phyloP scores from a whole-genome alignment of 805 yeast genomes.

The Ogataea corticis region DNA sequence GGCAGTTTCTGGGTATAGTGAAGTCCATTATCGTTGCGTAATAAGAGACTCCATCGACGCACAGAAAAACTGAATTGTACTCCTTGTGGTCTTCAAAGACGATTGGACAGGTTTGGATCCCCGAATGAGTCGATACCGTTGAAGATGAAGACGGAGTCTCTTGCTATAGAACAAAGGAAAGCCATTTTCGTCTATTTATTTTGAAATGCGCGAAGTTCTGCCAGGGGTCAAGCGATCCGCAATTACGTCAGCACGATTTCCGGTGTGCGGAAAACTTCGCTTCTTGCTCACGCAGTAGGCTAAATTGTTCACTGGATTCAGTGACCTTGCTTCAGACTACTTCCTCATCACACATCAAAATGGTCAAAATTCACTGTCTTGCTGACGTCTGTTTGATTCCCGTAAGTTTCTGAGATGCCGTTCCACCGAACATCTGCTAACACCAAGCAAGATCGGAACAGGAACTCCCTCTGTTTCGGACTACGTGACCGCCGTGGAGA shows the following conservation, averaged over 20 bases:
- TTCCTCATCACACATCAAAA: conserved; percentile 3
- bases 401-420: conserved; percentile 38
- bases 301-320: too few species aligned
- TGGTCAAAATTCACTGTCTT: conserved; percentile 59
- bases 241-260: too few species aligned
- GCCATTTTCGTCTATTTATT: background rate
- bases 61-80: too few species aligned
- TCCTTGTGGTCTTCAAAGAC: too few species aligned
- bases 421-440: background rate
- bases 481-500: conserved; percentile 72
- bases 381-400: conserved; percentile 90
- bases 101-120: too few species aligned
- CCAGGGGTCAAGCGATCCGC: too few species aligned
- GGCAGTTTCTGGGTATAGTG: conserved; percentile 45
- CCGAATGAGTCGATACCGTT: too few species aligned
- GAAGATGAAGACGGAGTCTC: too few species aligned
- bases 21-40: conserved; percentile 41
- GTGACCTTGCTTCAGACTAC: too few species aligned
- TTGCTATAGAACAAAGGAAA: background rate
- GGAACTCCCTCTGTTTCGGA: conserved; percentile 75
- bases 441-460: conserved; percentile 63
- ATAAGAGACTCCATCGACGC: background rate
- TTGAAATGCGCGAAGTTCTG: too few species aligned
- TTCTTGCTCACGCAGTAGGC: too few species aligned
- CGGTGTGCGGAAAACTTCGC: too few species aligned